Evolutionary conservation across 2,329 filamentous ascomycete species (phyloP).

Genomic region (Neurospora crassa): DNA sequence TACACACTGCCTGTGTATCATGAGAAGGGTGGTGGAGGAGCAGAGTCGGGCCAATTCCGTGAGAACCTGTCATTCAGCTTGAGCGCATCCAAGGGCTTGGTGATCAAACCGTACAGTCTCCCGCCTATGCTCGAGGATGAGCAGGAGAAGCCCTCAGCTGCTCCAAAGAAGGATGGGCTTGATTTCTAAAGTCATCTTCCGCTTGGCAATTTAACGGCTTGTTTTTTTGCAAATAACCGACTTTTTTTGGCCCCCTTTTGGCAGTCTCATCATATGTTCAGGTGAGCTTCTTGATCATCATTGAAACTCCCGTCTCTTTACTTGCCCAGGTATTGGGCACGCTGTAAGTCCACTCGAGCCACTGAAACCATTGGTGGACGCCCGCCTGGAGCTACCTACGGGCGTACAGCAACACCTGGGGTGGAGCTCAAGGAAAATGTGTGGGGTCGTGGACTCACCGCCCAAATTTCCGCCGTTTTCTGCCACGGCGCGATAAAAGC

Average conservation of each 20-base stretch:
- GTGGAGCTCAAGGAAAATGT: not conserved
- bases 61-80: slow-evolving; percentile 88
- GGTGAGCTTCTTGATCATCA: not conserved
- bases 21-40: slow-evolving; percentile 75
- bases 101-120: slow-evolving; percentile 80
- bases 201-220: not conserved
- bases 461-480: slow-evolving; percentile 3
- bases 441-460: slow-evolving; percentile 1
- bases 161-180: slow-evolving; percentile 56
- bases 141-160: slow-evolving; percentile 31
- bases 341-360: not conserved
- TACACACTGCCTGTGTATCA: slow-evolving; percentile 78
- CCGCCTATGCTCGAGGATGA: slow-evolving; percentile 74
- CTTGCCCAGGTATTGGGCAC: not conserved
- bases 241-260: not conserved
- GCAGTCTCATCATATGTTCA: not conserved
- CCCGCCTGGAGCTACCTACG: not conserved
- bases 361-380: not conserved
- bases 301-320: not conserved
- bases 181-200: slow-evolving; percentile 51
- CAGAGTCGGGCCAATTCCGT: slow-evolving; percentile 55
- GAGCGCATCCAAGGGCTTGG: slow-evolving; percentile 68
- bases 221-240: not conserved
- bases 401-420: not conserved
- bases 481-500: slow-evolving; percentile 6